Evolutionary conservation across 1,284 basidiomycete species (phyloP), one percentile per base, ranked within the genome.

Genomic region (Apiotrichum siamense): DNA sequence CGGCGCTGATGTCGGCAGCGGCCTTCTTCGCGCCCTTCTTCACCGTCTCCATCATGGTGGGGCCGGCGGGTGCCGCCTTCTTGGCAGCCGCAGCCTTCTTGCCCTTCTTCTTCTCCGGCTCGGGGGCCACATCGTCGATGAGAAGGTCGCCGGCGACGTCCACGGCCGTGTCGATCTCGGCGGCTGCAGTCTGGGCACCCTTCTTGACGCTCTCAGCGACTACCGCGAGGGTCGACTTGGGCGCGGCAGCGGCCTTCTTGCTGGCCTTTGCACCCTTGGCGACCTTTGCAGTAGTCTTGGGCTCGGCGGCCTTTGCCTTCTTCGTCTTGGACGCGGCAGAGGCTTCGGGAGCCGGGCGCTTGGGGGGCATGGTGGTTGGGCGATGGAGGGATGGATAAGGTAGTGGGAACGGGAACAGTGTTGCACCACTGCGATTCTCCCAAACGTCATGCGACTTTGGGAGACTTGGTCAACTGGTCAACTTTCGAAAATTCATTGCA

Each of bases 61-160:
- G 50, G 27, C 50, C 50, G 27, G 52, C 46, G 21, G 51, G 44
- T 37, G 57, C 47, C 18, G 50, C 59, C n/a, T 33, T 48, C 37
- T 60, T 60, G 29, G 52, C 56, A 3, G 53, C 53, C 31, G 37
- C 33, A 10, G 48, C 55, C 4, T 49, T 57, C 44, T 58, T 54
- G 9, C 43, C 59, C 21, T 53, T 52, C 50, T 56, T 56, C n/a
- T 46, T 47, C 43, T 54, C 47, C 13, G 48, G 43, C 20, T 50
- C 57, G 55, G 57, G 25, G 17, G 48, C 26, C 3, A 54, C 61
- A 18, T 64, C 62, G 50, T 70, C 68, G 20, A 69, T 38, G 2
- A 69, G 43, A 7, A 70, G 51, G 41, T 68, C 65, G 18, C 62
- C 63, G 18, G 68, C 68, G 21, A 61, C 58, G 36, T 66, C 63